Evolutionary conservation across 2,329 filamentous ascomycete species (phyloP).

Genomic region (Parastagonospora avenae): DNA sequence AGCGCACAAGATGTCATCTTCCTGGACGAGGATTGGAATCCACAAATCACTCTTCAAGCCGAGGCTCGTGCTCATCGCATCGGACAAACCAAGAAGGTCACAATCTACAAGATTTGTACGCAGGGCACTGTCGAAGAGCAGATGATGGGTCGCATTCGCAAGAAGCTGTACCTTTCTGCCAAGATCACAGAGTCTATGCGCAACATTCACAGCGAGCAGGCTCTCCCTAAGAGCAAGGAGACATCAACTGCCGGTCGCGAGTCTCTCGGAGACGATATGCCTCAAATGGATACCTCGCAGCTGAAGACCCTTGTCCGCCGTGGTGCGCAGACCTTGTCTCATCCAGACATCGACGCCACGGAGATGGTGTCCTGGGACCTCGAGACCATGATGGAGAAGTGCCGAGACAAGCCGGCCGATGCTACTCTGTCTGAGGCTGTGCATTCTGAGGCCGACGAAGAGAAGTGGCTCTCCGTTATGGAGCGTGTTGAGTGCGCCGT

Average conservation of each 20-base stretch:
- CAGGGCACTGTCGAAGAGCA: conserved; percentile 64
- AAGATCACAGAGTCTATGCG: conserved; percentile 66
- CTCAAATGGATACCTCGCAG: conserved; percentile 57
- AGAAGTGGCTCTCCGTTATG: conserved; percentile 61
- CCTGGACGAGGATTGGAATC: conserved; percentile 62
- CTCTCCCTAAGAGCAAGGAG: conserved; percentile 21
- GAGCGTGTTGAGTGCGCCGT: conserved; percentile 63
- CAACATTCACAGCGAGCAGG: conserved; percentile 53
- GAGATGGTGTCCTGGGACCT: conserved; percentile 65
- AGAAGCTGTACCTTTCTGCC: conserved; percentile 66
- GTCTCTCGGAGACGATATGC: conserved; percentile 52
- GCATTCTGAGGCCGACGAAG: conserved; percentile 55
- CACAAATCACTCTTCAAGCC: conserved; percentile 59
- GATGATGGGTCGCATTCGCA: conserved; percentile 63
- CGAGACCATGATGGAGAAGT: conserved; percentile 59
- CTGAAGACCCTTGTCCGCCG: conserved; percentile 61
- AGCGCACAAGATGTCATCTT: conserved; percentile 62
- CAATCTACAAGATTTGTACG: conserved; percentile 62
- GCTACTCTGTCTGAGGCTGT: conserved; percentile 40
- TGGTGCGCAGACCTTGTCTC: conserved; percentile 59
- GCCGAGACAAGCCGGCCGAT: conserved; percentile 58
- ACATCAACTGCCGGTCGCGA: conserved; percentile 13
- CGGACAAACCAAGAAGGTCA: conserved; percentile 60
- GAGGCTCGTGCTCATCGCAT: conserved; percentile 62
- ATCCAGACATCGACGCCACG: conserved; percentile 58